These are phyloP conservation scores for Tetracladium setigerum DNA, from an alignment of 495 filamentous ascomycete species.

Conservation along the genomic window DNA sequence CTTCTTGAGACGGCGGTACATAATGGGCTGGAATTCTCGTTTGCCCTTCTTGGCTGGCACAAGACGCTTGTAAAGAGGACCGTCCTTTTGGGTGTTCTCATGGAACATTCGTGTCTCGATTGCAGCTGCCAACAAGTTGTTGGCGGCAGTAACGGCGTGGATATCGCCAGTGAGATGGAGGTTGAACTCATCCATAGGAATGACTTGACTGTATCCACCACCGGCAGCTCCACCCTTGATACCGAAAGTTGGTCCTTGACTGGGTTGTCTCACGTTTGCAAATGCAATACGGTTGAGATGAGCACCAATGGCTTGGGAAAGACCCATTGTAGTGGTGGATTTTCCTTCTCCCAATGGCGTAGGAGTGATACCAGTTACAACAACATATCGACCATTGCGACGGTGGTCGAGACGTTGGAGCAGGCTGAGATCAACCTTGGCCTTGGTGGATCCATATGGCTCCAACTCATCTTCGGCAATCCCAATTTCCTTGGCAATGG, in stretches of 20 bases:
- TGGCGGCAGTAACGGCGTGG: constrained; percentile 93
- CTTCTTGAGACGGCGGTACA: constrained; percentile 89
- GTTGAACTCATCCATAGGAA: constrained; percentile 99
- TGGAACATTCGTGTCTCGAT: constrained; percentile 99
- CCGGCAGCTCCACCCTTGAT: constrained; percentile 98
- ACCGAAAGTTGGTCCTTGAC: constrained; percentile 94
- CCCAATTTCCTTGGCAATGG: constrained; percentile 78
- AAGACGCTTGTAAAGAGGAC: constrained; percentile 76
- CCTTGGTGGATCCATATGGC: constrained; percentile 90
- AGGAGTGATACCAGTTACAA: constrained; percentile 92
- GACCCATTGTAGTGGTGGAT: constrained; percentile 95
- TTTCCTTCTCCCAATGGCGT: constrained; percentile 98
- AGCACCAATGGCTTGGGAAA: constrained; percentile 88
- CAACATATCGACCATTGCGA: constrained; percentile 79
- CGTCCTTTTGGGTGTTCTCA: constrained; percentile 89
- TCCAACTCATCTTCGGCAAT: constrained; percentile 82
- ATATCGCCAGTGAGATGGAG: constrained; percentile 96
- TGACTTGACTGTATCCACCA: constrained; percentile 96
- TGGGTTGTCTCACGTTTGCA: constrained; percentile 94
- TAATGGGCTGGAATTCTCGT: constrained; percentile 76
- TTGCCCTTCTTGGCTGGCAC: constrained; percentile 87
- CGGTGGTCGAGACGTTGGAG: constrained; percentile 80
- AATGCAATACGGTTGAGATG: constrained; percentile 83
- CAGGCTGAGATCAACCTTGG: constrained; percentile 78
- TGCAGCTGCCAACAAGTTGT: constrained; percentile 95